Conservation (phyloP, 805 yeast species). For the Peterozyma xylosa region DNA sequence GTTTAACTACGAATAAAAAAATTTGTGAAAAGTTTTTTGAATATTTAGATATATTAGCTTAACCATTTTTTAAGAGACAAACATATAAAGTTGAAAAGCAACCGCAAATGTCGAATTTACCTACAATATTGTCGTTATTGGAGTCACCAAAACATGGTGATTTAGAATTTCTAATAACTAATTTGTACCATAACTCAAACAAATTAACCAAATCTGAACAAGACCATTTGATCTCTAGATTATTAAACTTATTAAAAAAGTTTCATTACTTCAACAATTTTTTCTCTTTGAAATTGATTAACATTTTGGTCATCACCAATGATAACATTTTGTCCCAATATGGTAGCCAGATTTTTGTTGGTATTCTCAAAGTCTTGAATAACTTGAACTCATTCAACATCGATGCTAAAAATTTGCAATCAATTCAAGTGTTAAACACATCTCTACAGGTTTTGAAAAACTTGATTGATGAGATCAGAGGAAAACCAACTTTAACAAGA, state of each 20-base stretch:
- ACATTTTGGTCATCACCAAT: conserved; percentile 30
- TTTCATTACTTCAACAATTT: conserved; percentile 40
- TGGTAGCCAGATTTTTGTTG: conserved; percentile 30
- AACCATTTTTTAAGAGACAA: too few relatives aligned
- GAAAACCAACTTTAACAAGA: conserved; percentile 78
- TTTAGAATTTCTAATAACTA: conserved; percentile 1
- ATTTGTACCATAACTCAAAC: conserved; percentile 3
- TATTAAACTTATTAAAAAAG: conserved; percentile 35
- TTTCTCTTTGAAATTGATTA: conserved; percentile 50
- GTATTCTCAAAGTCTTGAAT: conserved; percentile 32
- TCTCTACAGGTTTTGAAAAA: conserved; percentile 32
- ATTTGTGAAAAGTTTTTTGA: too few relatives aligned
- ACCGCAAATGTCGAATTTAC: conserved; percentile 1
- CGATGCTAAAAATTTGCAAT: conserved; percentile 19
- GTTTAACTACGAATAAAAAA: too few relatives aligned
- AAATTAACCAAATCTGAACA: conserved; percentile 30
- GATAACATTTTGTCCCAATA: conserved; percentile 30
- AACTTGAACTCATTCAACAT: conserved; percentile 28
- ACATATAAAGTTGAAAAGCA: too few relatives aligned
- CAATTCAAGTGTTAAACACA: conserved; percentile 21
- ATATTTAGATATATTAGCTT: too few relatives aligned
- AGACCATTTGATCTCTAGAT: conserved; percentile 39
- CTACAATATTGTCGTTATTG: not conserved
- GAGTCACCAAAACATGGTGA: conserved; percentile 4
- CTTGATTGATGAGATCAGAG: conserved; percentile 47